phyloP scores from a whole-genome alignment of 257 asterid species.

The Salvia miltiorrhiza region DNA sequence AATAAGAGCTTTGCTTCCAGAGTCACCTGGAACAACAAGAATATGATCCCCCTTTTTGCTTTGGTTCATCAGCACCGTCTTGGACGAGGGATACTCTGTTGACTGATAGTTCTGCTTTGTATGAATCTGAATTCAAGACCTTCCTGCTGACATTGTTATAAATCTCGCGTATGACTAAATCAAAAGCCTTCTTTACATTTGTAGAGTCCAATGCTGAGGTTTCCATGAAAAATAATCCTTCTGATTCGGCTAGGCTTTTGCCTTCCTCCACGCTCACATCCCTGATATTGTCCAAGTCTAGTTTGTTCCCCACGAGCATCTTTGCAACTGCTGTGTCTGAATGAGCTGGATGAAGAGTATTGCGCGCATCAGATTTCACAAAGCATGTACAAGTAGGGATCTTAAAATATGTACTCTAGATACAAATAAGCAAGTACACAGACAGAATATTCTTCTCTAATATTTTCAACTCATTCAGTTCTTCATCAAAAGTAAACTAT shows the following conservation, averaged over 20 bases:
- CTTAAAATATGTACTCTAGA: not conserved
- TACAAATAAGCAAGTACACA: not conserved
- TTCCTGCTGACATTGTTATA: conserved; percentile 58
- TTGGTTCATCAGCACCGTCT: conserved; percentile 35
- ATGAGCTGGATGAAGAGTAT: conserved; percentile 42
- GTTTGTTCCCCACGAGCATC: conserved; percentile 62
- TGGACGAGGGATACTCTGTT: conserved; percentile 53
- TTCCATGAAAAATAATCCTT: conserved; percentile 66
- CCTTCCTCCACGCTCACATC: conserved; percentile 58
- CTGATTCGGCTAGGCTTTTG: conserved; percentile 56
- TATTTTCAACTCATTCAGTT: not conserved
- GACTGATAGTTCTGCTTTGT: conserved; percentile 51
- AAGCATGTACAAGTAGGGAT: not conserved
- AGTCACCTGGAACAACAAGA: conserved; percentile 60
- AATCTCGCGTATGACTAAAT: conserved; percentile 54
- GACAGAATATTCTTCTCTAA: not conserved
- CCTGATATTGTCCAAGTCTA: conserved; percentile 50
- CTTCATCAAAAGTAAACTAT: not conserved
- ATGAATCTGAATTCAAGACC: conserved; percentile 66
- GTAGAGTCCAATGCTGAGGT: conserved; percentile 62
- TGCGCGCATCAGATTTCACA: not conserved
- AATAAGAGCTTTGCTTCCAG: not conserved
- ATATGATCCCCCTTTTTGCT: conserved; percentile 34
- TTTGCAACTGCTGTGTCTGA: conserved; percentile 58
- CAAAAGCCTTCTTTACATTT: conserved; percentile 53